Conservation (phyloP, 1,284 basidiomycete genomes). For the Fomitiporia mediterranea region DNA sequence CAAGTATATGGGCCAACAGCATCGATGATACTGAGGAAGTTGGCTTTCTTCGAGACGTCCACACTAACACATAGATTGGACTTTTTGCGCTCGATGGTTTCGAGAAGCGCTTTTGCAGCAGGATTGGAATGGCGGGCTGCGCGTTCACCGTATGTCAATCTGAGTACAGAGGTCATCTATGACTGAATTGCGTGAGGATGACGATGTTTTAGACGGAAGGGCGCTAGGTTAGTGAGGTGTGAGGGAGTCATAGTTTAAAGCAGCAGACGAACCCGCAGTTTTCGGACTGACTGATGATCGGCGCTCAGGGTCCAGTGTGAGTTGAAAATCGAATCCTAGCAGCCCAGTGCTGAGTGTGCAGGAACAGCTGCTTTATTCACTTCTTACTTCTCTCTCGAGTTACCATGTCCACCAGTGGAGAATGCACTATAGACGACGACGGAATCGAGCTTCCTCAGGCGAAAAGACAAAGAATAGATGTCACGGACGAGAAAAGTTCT, state of each 20-base stretch:
- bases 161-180: conserved; percentile 44
- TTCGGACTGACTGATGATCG: not conserved
- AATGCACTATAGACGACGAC: not conserved
- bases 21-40: conserved; percentile 85
- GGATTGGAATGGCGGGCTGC: conserved; percentile 63
- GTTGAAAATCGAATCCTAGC: not conserved
- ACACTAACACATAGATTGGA: conserved; percentile 94
- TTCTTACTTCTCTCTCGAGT: not conserved
- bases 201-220: no score
- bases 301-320: not conserved
- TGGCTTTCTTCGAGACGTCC: conserved; percentile 81
- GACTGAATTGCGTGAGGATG: no score
- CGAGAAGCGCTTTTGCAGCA: conserved; percentile 72
- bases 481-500: not conserved
- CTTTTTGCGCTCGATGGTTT: conserved; percentile 84
- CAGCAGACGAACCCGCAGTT: no score
- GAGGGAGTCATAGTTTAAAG: no score
- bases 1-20: conserved; percentile 87
- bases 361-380: no score
- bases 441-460: not conserved
- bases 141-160: conserved; percentile 60
- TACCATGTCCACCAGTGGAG: conserved; percentile 3
- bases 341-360: no score
- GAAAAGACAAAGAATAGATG: conserved; percentile 15
- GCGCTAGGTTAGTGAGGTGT: no score